These are phyloP conservation scores for Tetrapyrgos nigripes DNA, from an alignment of 1,284 basidiomycete species.

Conservation along the genomic window DNA sequence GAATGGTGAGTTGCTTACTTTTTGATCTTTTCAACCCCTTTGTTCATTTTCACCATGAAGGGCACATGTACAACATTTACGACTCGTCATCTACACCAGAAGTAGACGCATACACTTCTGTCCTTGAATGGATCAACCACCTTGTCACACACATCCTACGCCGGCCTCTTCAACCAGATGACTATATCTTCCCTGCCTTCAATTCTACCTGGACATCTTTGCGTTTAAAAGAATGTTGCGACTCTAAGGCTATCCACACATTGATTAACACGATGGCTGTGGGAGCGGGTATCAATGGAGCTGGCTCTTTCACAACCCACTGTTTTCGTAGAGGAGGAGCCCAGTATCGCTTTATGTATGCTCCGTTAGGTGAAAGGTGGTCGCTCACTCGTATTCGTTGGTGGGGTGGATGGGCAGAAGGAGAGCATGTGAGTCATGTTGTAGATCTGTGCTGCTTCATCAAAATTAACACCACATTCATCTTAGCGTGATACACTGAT, in stretches of 20 bases:
- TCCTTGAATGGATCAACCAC: background rate
- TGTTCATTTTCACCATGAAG: too few species aligned
- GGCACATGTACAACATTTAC: too few species aligned
- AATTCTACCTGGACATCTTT: background rate
- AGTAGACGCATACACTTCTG: too few species aligned
- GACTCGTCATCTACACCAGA: too few species aligned
- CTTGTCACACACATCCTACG: background rate
- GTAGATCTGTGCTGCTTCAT: too few species aligned
- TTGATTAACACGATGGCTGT: conserved; percentile 16
- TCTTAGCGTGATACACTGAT: conserved; percentile 23
- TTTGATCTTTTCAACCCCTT: too few species aligned
- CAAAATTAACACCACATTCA: too few species aligned
- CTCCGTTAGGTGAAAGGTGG: conserved; percentile 18
- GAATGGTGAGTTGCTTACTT: too few species aligned
- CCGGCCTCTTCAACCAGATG: background rate
- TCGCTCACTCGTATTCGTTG: conserved; percentile 26
- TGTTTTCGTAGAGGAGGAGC: conserved; percentile 27
- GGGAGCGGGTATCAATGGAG: conserved; percentile 11
- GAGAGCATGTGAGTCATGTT: conserved; percentile 25
- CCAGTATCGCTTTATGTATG: conserved; percentile 27
- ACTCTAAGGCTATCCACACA: conserved; percentile 8
- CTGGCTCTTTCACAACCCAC: conserved; percentile 26
- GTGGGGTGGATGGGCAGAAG: conserved; percentile 29
- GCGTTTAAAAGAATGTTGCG: background rate
- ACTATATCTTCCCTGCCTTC: background rate